These are phyloP conservation scores for Coemansia sp. DNA, from an alignment of 192 early-diverging fungal genomes.

Conservation along the genomic window DNA sequence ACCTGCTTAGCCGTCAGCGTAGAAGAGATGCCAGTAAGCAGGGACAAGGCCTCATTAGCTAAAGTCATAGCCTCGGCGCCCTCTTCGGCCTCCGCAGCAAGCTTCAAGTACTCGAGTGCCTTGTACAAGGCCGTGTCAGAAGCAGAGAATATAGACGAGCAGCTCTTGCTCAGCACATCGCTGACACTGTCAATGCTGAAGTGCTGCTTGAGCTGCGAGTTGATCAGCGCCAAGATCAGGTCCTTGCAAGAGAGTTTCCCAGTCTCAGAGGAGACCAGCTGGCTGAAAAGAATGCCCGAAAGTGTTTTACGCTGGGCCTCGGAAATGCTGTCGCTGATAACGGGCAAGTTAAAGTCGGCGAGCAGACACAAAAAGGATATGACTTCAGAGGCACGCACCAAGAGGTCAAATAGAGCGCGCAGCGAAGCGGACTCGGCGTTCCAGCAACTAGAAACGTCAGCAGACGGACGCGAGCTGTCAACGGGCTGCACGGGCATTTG, in stretches of 20 bases:
- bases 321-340: slow-evolving; percentile 53
- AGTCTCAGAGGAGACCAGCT: slow-evolving; percentile 55
- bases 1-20: slow-evolving; percentile 51
- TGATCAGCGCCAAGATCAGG: slow-evolving; percentile 68
- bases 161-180: slow-evolving; percentile 63
- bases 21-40: slow-evolving; percentile 55
- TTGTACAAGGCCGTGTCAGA: slow-evolving; percentile 69
- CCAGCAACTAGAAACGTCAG: slow-evolving; percentile 55
- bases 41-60: slow-evolving; percentile 50
- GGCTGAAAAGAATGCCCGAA: slow-evolving; percentile 59
- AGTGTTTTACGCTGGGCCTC: slow-evolving; percentile 54
- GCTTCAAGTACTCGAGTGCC: slow-evolving; percentile 61
- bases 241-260: slow-evolving; percentile 63
- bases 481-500: slow-evolving; percentile 52
- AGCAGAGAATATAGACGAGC: slow-evolving; percentile 64
- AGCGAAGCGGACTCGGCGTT: slow-evolving; percentile 64
- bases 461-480: slow-evolving; percentile 35
- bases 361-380: slow-evolving; percentile 69
- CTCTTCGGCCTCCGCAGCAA: slow-evolving; percentile 55
- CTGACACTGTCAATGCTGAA: slow-evolving; percentile 62
- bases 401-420: slow-evolving; percentile 59
- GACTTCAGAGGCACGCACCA: slow-evolving; percentile 62
- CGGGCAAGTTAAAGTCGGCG: slow-evolving; percentile 65
- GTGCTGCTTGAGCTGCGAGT: slow-evolving; percentile 58
- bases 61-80: slow-evolving; percentile 45